Conservation (phyloP, 192 early-diverging fungal genomes). For the Backusella sp. region DNA sequence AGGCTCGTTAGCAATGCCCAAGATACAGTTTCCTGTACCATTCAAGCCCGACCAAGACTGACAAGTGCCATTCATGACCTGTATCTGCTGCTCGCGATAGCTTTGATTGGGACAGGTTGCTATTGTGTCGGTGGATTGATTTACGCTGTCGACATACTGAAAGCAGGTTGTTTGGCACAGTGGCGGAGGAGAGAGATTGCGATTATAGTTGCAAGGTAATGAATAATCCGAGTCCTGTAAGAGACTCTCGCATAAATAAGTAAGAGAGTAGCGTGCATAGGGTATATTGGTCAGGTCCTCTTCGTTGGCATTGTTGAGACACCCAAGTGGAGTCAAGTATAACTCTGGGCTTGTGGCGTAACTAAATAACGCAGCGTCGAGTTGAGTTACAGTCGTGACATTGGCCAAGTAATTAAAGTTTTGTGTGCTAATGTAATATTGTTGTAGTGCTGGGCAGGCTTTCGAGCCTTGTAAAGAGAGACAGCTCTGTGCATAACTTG, state of each 20-base stretch:
- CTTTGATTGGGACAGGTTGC: slow-evolving; percentile 13
- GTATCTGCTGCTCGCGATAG: not conserved
- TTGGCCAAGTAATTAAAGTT: slow-evolving; percentile 13
- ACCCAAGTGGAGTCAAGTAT: slow-evolving; percentile 17
- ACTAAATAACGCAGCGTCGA: slow-evolving; percentile 22
- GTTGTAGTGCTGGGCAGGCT: slow-evolving; percentile 27
- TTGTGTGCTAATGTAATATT: slow-evolving; percentile 27
- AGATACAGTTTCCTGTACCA: slow-evolving; percentile 27
- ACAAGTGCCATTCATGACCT: slow-evolving; percentile 11
- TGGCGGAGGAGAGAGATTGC: slow-evolving; percentile 22
- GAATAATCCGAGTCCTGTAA: slow-evolving; percentile 30
- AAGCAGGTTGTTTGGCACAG: slow-evolving; percentile 28
- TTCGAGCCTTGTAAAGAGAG: slow-evolving; percentile 20
- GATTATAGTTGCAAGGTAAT: slow-evolving; percentile 27
- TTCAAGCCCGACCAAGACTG: slow-evolving; percentile 27
- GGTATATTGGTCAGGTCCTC: slow-evolving; percentile 14
- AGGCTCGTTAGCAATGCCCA: slow-evolving; percentile 29
- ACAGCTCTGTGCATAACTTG: slow-evolving; percentile 13
- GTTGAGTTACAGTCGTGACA: slow-evolving; percentile 13
- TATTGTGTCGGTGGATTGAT: slow-evolving; percentile 13
- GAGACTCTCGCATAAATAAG: slow-evolving; percentile 23
- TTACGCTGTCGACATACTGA: slow-evolving; percentile 24
- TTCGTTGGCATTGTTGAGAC: slow-evolving; percentile 5
- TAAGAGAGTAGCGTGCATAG: slow-evolving; percentile 29
- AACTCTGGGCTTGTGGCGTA: slow-evolving; percentile 15